Base-by-base conservation (phyloP, 495 filamentous ascomycete genomes). In the Penicillium coprophilum region DNA sequence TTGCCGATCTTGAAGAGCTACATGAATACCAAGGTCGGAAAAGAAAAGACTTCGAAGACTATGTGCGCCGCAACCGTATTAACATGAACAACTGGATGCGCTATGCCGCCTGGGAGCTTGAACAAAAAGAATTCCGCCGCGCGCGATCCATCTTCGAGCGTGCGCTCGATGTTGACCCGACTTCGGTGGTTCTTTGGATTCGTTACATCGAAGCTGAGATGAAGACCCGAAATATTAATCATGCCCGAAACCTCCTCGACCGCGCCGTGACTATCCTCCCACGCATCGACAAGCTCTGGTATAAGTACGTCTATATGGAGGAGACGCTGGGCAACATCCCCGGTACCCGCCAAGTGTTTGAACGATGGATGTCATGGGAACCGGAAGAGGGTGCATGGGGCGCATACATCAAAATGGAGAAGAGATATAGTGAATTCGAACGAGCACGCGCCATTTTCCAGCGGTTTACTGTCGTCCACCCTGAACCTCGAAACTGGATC, bases 81-180 rank as follows among this genome's bases (percentile, higher is more conserved):
- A 96, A 96, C 60, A 92, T 97, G 82, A 94, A 94, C 73, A 97
- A 98, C 70, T 98, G 94, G 94, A 91, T 96, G 85, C 87, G 91
- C 60, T 98, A 98, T 79, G 94, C 94, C 36, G 85, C 88, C 56
- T 98, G 91, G 91, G 94, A 98, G 71, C 79, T 98, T 31, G 94
- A 98, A 71, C 94, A 98, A 73, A 98, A 97, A 71, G 94, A 98
- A 76, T 97, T 89, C 72, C 87, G 87, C n/a, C 85, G 94, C 34
- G 94, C 95, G 19, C 85, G 94, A n/a, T 93, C 88, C 41, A 87
- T 98, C 67, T 97, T 98, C 68, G 94, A 98, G 75, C 84, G 94
- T 58, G 94, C 94, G 55, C 80, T 98, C 57, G 94, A 98, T 69
- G 92, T 96, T 43, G 89, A 91, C 59, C 78, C 90, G 24, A 93